A percentile compares a stretch with the other conserved stretches of the same genome.
Conservation (phyloP, 148 eudicot genomes). For the Chenopodium berlandieri region DNA sequence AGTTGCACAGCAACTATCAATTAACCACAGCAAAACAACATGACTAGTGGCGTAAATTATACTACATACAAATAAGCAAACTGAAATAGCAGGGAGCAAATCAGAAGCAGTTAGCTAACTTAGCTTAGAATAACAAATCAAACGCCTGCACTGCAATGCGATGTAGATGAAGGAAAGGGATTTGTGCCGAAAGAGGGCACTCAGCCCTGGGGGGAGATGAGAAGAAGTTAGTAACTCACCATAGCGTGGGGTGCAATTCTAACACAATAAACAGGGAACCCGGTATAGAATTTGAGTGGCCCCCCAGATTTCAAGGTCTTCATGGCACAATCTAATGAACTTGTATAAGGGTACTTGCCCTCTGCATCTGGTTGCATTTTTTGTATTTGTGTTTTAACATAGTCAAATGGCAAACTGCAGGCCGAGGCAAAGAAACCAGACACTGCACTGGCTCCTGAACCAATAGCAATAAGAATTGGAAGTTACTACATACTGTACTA, state of each 20-base stretch:
- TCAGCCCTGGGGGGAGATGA: not conserved
- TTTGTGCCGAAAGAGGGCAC: not conserved
- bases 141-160: not conserved
- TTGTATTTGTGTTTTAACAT: constrained; percentile 93
- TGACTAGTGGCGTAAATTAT: not conserved
- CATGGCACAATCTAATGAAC: constrained; percentile 78
- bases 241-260: constrained; percentile 97
- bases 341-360: constrained; percentile 80
- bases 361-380: constrained; percentile 96
- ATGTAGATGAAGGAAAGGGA: not conserved
- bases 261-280: constrained; percentile 88
- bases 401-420: constrained; percentile 92
- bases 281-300: constrained; percentile 86
- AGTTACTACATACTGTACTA: no score
- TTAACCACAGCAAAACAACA: not conserved
- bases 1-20: not conserved
- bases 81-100: not conserved
- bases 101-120: not conserved
- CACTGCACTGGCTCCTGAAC: constrained; percentile 74
- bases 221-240: constrained; percentile 39
- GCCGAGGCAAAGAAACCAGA: constrained; percentile 97
- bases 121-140: no score
- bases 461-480: not conserved
- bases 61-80: not conserved
- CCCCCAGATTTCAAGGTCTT: constrained; percentile 89